Evolutionary conservation across 441 rosid species (phyloP), one percentile per base, ranked within the genome.

Genomic region (Syzygium malaccense): DNA sequence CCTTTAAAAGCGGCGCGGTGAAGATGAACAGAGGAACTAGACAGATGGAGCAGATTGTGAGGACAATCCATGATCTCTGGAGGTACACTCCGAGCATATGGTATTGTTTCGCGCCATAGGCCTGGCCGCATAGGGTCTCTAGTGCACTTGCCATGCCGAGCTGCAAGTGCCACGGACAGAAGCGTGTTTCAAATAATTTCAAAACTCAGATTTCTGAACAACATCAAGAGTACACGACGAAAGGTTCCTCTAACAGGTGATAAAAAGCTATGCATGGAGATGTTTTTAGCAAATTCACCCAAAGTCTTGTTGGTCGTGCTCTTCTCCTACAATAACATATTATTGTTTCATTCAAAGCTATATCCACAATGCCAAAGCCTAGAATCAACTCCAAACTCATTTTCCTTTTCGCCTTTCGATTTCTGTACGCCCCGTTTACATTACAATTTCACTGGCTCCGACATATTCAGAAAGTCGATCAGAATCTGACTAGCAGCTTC

Each of bases 71-170:
- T 17, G 98, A 96, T 56, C 98, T 88, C 89, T 97, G 99, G 53
- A 97, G 96, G 91, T 96, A 95, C n/a, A 97, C 75, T 57, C 98
- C 99, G 0, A 95, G 93, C 99, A 95, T 97, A 87, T 94, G 97
- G 86, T 94, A 88, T 51, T 94, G 98, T 89, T 93, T 93, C 8
- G 98, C 98, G 5, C 99, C 99, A 26, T 83, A 97, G 7, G 98
- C 94, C 94, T 97, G 98, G 66, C 99, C 99, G 57, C 99, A 97
- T 14, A 97, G 89, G 13, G 99, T 97, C 91, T 97, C 98, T 85
- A 95, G 86, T 48, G 96, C 99, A 84, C 97, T 97, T 4, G 98
- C 95, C 98, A 95, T 95, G 7, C 99, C 99, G 86, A 96, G 86
- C 99, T 97, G 93, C 92, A 94, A 66, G 32, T 41, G 20, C 83